Base-by-base conservation (phyloP, 2,329 filamentous ascomycete genomes). In the Chaetomium globosum region DNA sequence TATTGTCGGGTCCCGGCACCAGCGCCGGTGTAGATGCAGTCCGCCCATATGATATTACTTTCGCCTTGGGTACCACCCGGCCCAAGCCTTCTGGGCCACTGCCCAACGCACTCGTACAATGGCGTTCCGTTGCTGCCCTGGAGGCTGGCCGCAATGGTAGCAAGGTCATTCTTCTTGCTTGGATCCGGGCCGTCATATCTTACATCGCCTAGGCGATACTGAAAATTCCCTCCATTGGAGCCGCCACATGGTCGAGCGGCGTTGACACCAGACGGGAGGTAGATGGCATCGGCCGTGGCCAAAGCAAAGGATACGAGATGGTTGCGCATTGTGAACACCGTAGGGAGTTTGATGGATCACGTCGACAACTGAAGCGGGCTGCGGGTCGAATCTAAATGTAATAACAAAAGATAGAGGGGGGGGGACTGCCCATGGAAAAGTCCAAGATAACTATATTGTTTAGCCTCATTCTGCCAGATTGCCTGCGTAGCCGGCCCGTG, bases 1-100 rank as follows among this genome's bases (percentile, higher is more conserved):
- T 73, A 4, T 72, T 74, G 60, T 78, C 76, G 13, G 68, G 68
- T 0, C 71, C 73, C 0, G 63, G 63, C 63, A 1, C 74, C 75
- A 6, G 75, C 74, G 1, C 75, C 75, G 4, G 75, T 74, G 72
- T 72, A 77, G 67, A 77, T 77, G 62, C 76, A 78, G 46, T 78
- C 76, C 48, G 73, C 73, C 76, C 76, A 77, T 19, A 77, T 71
- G 43, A 75, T 73, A 48, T 73, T 70, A 13, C 39, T 65, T 1
- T 70, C 71, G 7, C 73, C 73, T 43, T 71, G 64, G 64, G 36
- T 74, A 74, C 71, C 71, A 75, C 7, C 76, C 76, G 0, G 60
- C 70, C 75, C 75, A 78, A 0, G 71, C 58, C 53, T 75, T 75
- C 74, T 0, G 75, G 75, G 75, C 76, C 76, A 77, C 48, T 75